These are phyloP conservation scores for Didymella sp. DNA, from an alignment of 2,329 filamentous ascomycete genomes.

Conservation along the genomic window DNA sequence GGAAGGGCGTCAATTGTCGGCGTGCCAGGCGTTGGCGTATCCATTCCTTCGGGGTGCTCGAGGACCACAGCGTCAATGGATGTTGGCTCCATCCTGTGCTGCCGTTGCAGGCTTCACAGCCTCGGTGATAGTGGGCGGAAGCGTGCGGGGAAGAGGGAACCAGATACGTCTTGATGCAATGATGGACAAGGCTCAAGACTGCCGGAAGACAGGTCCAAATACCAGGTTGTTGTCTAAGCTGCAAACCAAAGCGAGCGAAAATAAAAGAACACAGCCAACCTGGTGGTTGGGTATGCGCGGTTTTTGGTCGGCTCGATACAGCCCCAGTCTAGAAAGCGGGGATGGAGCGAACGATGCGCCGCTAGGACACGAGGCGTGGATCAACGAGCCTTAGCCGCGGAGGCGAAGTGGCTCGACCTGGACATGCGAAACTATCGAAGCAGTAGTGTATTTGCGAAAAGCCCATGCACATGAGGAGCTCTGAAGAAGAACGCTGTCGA, in stretches of 20 bases:
- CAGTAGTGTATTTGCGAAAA: not conserved
- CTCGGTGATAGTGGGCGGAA: slow-evolving; percentile 12
- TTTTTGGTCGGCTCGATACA: slow-evolving; percentile 28
- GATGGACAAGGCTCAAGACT: not conserved
- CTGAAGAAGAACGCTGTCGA: not conserved
- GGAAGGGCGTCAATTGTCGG: slow-evolving; percentile 37
- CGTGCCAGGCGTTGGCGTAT: slow-evolving; percentile 20
- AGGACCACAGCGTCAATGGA: slow-evolving; percentile 49
- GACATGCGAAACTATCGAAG: slow-evolving; percentile 2
- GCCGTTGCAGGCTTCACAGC: slow-evolving; percentile 7
- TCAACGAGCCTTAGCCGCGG: slow-evolving; percentile 14
- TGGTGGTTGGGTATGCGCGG: slow-evolving; percentile 35
- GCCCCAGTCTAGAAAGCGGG: slow-evolving; percentile 33
- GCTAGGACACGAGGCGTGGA: slow-evolving; percentile 19
- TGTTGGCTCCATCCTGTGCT: slow-evolving; percentile 43
- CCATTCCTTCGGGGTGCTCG: slow-evolving; percentile 37
- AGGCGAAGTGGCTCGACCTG: slow-evolving; percentile 5
- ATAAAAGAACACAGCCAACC: slow-evolving; percentile 23
- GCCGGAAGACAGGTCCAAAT: slow-evolving; percentile 2
- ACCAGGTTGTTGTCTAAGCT: slow-evolving; percentile 2
- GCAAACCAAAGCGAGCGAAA: slow-evolving; percentile 14
- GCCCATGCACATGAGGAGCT: not conserved
- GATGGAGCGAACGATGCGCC: slow-evolving; percentile 23
- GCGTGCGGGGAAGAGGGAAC: slow-evolving; percentile 22
- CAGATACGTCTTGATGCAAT: slow-evolving; percentile 7